Base-by-base conservation (phyloP, 2,329 filamentous ascomycete genomes). In the Camillea tinctor region DNA sequence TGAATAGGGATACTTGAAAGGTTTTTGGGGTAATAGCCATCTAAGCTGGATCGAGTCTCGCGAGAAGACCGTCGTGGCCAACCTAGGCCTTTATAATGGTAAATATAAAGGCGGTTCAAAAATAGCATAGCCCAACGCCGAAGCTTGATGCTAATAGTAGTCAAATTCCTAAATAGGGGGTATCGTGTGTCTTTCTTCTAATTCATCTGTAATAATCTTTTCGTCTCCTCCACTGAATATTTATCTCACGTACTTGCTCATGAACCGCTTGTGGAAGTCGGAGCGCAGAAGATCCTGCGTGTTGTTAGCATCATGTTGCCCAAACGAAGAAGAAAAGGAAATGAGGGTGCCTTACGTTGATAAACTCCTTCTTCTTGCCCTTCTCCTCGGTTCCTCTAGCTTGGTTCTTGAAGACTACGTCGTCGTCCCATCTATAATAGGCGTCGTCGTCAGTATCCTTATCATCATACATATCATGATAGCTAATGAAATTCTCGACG, bases 351-450 rank as follows among this genome's bases (percentile, higher is more conserved):
- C 88, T 79, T 75, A 92, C 93, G 73, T 99, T 99, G 76, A 99
- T 93, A 78, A 99, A 99, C 76, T 97, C 93, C 80, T 94, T 96
- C 77, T 84, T 86, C 80, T 93, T 86, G 64, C 89, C 88, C 80
- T 89, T 93, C 64, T 97, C 92, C 72, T 98, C 94, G 0, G 93
- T 97, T 8, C 94, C 95, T 60, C 95, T 85, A 36, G 94, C 95
- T 79, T 99, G 95, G 76, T 99, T 99, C 81, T 97, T 98, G 80
- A 99, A 99, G 2, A 99, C 93, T 13, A 99, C 95, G 74, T 99
- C 95, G 70, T 99, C 95, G 69, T 99, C 95, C 95, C 95, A 99
- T 68, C 93, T 71, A 48, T 49, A n/a, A 79, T 11, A 48, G 9
- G 36, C 13, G 58, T 65, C 57, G 58, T 65, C 57, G 48, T 62